Conservation (phyloP, 306 rosid species). For the Pueraria montana region DNA sequence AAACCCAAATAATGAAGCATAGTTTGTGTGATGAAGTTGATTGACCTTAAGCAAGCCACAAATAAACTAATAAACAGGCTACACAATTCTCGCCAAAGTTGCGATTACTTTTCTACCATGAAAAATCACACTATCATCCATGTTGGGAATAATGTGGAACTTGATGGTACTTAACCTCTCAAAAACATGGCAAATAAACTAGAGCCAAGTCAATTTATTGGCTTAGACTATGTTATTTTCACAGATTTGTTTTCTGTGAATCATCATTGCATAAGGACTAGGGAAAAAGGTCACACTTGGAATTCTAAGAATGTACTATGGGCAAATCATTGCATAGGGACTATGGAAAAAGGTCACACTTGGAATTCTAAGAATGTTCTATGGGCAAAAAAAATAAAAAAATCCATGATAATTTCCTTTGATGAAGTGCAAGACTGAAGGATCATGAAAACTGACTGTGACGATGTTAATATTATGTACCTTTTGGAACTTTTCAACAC, state of each 20-base stretch:
- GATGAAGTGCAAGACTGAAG: background rate
- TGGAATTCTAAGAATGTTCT: background rate
- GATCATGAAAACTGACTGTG: background rate
- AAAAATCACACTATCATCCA: slow-evolving; percentile 15
- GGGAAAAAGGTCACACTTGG: background rate
- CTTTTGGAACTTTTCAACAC: slow-evolving; percentile 80
- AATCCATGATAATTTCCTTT: slow-evolving; percentile 7
- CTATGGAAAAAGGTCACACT: background rate
- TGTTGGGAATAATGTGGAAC: slow-evolving; percentile 15
- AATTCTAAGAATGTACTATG: background rate
- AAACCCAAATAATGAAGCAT: slow-evolving; percentile 54
- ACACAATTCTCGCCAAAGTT: slow-evolving; percentile 4
- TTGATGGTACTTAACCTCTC: background rate
- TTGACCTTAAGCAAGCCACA: background rate
- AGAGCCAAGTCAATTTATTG: slow-evolving; percentile 10
- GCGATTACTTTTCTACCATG: slow-evolving; percentile 31
- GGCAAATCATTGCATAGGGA: slow-evolving; percentile 24
- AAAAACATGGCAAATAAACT: slow-evolving; percentile 11
- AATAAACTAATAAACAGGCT: slow-evolving; percentile 19
- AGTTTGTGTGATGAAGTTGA: slow-evolving; percentile 31
- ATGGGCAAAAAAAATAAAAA: slow-evolving; percentile 7
- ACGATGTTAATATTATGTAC: slow-evolving; percentile 50
- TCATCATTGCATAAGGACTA: slow-evolving; percentile 17
- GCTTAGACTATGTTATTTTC: slow-evolving; percentile 7
- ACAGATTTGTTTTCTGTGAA: background rate